Conservation (phyloP, 805 yeast species). For the Hagleromyces aurorensis region DNA sequence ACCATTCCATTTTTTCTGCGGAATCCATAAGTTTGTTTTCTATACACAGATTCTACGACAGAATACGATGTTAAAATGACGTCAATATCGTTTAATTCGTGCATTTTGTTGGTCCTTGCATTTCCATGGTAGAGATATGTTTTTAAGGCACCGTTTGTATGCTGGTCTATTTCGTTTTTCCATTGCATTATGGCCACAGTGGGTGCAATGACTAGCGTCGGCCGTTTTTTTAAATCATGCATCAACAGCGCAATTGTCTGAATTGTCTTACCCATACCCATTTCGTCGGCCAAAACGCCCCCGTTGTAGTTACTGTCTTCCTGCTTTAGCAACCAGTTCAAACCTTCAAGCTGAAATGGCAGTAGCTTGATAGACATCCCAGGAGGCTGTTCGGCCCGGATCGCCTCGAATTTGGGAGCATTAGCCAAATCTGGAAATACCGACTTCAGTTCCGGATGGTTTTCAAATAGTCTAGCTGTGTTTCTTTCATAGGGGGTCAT, state of each 20-base stretch:
- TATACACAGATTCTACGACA: conserved; percentile 75
- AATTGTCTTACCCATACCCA: conserved; percentile 99
- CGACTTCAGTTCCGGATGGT: conserved; percentile 70
- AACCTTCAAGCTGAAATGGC: conserved; percentile 91
- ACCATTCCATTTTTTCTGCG: conserved; percentile 61
- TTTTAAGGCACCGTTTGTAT: conserved; percentile 62
- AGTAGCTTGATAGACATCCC: conserved; percentile 66
- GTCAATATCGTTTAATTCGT: conserved; percentile 49
- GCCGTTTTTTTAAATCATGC: conserved; percentile 55
- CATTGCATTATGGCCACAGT: conserved; percentile 99
- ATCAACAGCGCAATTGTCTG: conserved; percentile 88
- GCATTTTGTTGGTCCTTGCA: conserved; percentile 50
- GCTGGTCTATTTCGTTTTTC: conserved; percentile 85
- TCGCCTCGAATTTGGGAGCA: conserved; percentile 40
- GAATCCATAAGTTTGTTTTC: conserved; percentile 81
- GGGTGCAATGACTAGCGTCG: conserved; percentile 90
- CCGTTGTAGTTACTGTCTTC: conserved; percentile 63
- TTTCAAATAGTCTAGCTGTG: conserved; percentile 57
- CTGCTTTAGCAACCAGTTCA: conserved; percentile 80
- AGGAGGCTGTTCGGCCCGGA: conserved; percentile 63
- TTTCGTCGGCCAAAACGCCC: conserved; percentile 94
- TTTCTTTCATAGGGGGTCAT: conserved; percentile 61
- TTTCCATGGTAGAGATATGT: conserved; percentile 83
- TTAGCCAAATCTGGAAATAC: conserved; percentile 60
- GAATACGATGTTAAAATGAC: conserved; percentile 90